Evolutionary conservation across 2,329 filamentous ascomycete genomes (phyloP), one percentile per base, ranked within the genome.

Genomic region (Colletotrichum sidae): DNA sequence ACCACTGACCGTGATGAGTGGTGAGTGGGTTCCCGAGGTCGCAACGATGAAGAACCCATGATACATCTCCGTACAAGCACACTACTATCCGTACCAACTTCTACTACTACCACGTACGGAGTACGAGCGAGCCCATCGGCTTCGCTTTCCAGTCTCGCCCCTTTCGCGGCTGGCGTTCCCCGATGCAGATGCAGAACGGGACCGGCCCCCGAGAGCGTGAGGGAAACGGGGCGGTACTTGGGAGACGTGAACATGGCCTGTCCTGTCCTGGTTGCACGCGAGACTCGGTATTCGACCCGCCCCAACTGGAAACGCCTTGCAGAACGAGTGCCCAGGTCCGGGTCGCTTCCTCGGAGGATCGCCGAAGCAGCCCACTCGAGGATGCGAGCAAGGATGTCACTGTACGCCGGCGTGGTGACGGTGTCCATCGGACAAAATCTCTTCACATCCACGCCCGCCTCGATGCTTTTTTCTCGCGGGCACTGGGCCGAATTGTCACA

Each of bases 211-310:
- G 4, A 25, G 25, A 25, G 37, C 17, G 8, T 46, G 12, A 34
- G 51, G 15, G 17, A 41, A 50, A 62, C 45, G 15, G 35, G 41
- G 52, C 58, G 46, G 52, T 46, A 52, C 51, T 56, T 56, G 37
- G 46, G 46, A 62, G 25, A 25, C 3, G 41, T 53, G 58, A 47
- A 33, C 54, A 39, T 15, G 47, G 33, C 37, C 51, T 46, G 15
- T 46, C 12, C 13, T 15, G 42, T 44, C 42, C 42, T 25, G 25
- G 12, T 15, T 55, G 45, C 50, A 61, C 55, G 39, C 58, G 58
- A 56, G 46, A 52, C 56, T 56, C 62, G 62, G 58, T 41, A 50
- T 56, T 56, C 58, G 58, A 62, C 53, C 62, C 62, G 62, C 58
- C 56, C 56, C 56, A 45, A 15, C 56, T 33, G 13, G 11, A 17